Evolutionary conservation across 192 early-diverging fungal genomes (phyloP).

Genomic region (Spinellus fusiger): DNA sequence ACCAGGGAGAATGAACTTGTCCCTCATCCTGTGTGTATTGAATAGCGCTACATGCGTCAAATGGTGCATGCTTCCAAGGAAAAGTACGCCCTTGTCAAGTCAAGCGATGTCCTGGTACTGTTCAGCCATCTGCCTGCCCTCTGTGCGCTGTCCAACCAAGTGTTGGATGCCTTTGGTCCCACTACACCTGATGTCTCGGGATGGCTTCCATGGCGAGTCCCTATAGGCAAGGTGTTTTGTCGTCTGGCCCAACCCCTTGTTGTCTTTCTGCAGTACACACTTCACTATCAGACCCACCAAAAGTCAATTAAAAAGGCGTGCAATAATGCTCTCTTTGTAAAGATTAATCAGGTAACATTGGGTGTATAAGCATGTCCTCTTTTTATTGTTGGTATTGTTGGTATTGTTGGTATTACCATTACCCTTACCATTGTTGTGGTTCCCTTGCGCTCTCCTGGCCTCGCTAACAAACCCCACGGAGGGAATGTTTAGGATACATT

Average conservation of each 20-base stretch:
- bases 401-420: constrained; percentile 5
- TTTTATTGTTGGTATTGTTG: too few relatives aligned
- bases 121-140: constrained; percentile 31
- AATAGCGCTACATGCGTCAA: constrained; percentile 34
- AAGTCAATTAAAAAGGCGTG: constrained; percentile 20
- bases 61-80: constrained; percentile 25
- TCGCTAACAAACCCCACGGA: too few relatives aligned
- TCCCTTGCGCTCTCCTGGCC: background rate
- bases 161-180: background rate
- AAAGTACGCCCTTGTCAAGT: constrained; percentile 23
- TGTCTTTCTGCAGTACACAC: constrained; percentile 25
- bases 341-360: constrained; percentile 20
- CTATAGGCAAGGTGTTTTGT: constrained; percentile 22
- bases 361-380: constrained; percentile 1
- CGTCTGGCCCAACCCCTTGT: constrained; percentile 17
- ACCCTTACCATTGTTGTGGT: background rate
- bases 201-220: constrained; percentile 9
- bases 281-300: constrained; percentile 21
- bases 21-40: background rate
- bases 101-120: constrained; percentile 25
- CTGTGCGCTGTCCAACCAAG: constrained; percentile 16
- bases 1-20: background rate
- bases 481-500: constrained; percentile 31
- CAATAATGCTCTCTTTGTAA: constrained; percentile 19
- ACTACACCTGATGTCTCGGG: background rate